A percentile compares a stretch with the other conserved stretches of the same genome.
Evolutionary conservation across 2,329 filamentous ascomycete species (phyloP).

Genomic region (Parascedosporium putredinis): DNA sequence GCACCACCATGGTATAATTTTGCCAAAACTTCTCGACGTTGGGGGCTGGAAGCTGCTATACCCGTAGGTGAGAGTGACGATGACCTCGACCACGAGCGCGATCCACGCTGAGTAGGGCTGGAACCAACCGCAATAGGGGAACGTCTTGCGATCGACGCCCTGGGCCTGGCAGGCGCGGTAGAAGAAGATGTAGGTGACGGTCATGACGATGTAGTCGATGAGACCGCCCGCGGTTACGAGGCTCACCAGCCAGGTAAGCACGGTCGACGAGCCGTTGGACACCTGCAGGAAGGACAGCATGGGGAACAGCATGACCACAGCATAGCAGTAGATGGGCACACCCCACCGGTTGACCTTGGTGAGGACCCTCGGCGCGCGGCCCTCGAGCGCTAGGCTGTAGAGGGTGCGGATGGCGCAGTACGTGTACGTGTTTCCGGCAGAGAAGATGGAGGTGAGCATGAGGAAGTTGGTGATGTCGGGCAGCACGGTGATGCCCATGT

Average conservation of each 20-base stretch:
- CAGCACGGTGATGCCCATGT: constrained; percentile 56
- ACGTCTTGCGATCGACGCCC: constrained; percentile 29
- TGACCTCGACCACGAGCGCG: constrained; percentile 28
- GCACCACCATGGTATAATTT: constrained; percentile 47
- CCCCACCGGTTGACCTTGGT: constrained; percentile 42
- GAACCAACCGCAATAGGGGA: constrained; percentile 48
- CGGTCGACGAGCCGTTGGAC: constrained; percentile 26
- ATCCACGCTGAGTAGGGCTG: constrained; percentile 48
- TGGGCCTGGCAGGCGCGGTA: constrained; percentile 42
- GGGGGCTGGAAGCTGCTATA: constrained; percentile 44
- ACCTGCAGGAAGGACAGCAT: constrained; percentile 34
- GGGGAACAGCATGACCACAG: constrained; percentile 35
- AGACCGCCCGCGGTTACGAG: constrained; percentile 35
- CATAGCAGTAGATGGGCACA: constrained; percentile 41
- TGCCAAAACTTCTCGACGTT: constrained; percentile 34
- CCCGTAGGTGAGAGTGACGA: constrained; percentile 41
- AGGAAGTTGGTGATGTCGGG: constrained; percentile 68
- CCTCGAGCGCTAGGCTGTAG: constrained; percentile 44
- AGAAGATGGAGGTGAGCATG: constrained; percentile 56
- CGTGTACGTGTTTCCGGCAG: constrained; percentile 45
- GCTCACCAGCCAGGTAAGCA: constrained; percentile 33
- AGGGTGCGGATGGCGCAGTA: constrained; percentile 46
- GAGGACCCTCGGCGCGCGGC: constrained; percentile 40
- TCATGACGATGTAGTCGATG: constrained; percentile 43
- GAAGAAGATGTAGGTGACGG: constrained; percentile 46